Base-by-base conservation (phyloP, 1,284 basidiomycete species). In the Wallemia hederae region DNA sequence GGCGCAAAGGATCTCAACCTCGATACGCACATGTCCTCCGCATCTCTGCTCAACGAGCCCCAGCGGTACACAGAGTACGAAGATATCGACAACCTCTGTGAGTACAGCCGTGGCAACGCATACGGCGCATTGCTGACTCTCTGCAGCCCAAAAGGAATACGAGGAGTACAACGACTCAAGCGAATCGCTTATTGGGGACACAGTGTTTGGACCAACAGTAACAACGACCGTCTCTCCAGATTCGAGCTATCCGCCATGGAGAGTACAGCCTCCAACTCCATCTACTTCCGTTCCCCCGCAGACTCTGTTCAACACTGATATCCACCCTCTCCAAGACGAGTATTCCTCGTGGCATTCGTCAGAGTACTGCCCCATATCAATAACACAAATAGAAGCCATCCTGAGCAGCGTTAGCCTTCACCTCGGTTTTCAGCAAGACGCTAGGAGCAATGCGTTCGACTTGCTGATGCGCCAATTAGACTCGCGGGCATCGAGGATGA, bases 371-470 rank as follows among this genome's bases (percentile, higher is more conserved):
- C 92, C 92, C 17, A 76, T 98, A 11, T 90, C 89, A 29, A 97
- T 96, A 74, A 92, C 98, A 67, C 92, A 98, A 74, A 97, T 98
- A 62, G 92, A 98, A 72, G 94, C 98, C 70, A 88, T 98, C 60
- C 89, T 98, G 68, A 81, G 97, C 63, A 92, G 98, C 74, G 77
- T 98, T 26, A 83, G 89, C 31, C 90, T 97, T 77, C 98, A 98
- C 74, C 98, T 98, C 72, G 94, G 92, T 65, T 98, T 99, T 71
- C 92, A 91, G 73, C 77, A 84, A 63, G 89, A 92, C 70, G 74
- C 73, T 24, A 77, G 74, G 67, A 72, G 77, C 67, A 78, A 78
- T 72, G 75, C 78, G 66, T 98, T 94, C 74, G 92, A 98, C 73
- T 94, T 96, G 72, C 74, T 92, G 64, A 98, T 99, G 92, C 90